Conservation (phyloP, 768 basidiomycete genomes). For the Xerocomellus amylosporus region DNA sequence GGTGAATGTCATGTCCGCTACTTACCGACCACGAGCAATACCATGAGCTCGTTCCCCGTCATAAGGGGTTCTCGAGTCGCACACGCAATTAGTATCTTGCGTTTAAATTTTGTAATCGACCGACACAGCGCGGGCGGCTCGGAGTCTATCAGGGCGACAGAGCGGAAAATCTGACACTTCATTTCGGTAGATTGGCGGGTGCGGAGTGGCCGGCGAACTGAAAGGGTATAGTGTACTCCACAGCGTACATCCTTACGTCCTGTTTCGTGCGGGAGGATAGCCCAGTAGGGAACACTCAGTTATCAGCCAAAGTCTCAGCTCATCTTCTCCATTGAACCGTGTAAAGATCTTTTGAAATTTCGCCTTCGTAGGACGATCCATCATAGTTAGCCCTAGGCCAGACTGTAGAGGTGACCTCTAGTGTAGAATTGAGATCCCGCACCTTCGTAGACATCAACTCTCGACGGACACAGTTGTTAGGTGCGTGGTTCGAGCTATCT, state of each 20-base stretch:
- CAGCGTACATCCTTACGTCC: not conserved
- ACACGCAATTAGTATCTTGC: not conserved
- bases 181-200: conserved; percentile 1
- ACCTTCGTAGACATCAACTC: not conserved
- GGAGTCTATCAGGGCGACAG: not conserved
- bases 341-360: too few species aligned
- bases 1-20: not conserved
- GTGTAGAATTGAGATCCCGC: not conserved
- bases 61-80: not conserved
- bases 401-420: too few species aligned
- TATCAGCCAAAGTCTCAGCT: too few species aligned
- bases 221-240: not conserved
- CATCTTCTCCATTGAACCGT: too few species aligned
- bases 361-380: too few species aligned
- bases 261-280: not conserved
- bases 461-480: not conserved
- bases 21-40: not conserved
- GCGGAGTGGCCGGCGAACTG: not conserved
- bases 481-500: not conserved
- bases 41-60: not conserved
- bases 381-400: too few species aligned
- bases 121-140: not conserved
- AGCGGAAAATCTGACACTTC: not conserved
- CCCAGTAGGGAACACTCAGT: too few species aligned
- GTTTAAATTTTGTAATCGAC: conserved; percentile 4